These are phyloP conservation scores for Zygoascus tannicola DNA, from an alignment of 805 yeast genomes.

Conservation along the genomic window DNA sequence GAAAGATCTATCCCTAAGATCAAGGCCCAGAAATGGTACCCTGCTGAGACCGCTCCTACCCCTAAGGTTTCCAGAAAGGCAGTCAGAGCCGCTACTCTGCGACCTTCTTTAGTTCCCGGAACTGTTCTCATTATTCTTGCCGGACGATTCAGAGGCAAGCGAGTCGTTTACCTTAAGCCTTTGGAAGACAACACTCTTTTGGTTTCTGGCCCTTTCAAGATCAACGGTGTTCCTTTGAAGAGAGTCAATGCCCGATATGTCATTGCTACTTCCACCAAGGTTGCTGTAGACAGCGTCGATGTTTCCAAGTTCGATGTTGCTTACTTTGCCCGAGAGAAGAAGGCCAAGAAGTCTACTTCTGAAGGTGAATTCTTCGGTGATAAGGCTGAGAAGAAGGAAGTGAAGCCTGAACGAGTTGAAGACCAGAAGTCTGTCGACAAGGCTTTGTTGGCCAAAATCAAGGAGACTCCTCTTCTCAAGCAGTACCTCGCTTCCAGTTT, in stretches of 20 bases:
- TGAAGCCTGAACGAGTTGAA: constrained; percentile 87
- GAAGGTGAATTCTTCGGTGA: constrained; percentile 88
- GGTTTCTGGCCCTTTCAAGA: constrained; percentile 98
- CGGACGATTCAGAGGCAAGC: constrained; percentile 99
- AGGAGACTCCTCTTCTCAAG: constrained; percentile 94
- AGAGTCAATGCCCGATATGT: constrained; percentile 98
- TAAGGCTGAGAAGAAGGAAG: constrained; percentile 68
- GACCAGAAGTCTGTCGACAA: constrained; percentile 96
- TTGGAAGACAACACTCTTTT: constrained; percentile 96
- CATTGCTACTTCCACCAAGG: constrained; percentile 94
- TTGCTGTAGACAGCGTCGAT: constrained; percentile 69
- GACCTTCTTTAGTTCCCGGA: constrained; percentile 95
- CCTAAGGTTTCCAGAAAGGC: constrained; percentile 87
- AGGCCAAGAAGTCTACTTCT: constrained; percentile 62
- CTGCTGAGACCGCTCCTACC: constrained; percentile 74
- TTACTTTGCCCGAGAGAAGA: constrained; percentile 94
- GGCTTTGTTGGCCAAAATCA: constrained; percentile 85
- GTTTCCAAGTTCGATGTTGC: constrained; percentile 86
- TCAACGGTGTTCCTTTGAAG: constrained; percentile 99
- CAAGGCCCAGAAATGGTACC: constrained; percentile 71
- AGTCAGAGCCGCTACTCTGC: constrained; percentile 86
- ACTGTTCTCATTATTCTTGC: constrained; percentile 95
- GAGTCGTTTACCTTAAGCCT: constrained; percentile 95
- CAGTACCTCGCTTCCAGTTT: constrained; percentile 93
- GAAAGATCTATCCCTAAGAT: constrained; percentile 27